Evolutionary conservation across 768 basidiomycete species (phyloP).

Genomic region (Strobilomyces echinocephalus): DNA sequence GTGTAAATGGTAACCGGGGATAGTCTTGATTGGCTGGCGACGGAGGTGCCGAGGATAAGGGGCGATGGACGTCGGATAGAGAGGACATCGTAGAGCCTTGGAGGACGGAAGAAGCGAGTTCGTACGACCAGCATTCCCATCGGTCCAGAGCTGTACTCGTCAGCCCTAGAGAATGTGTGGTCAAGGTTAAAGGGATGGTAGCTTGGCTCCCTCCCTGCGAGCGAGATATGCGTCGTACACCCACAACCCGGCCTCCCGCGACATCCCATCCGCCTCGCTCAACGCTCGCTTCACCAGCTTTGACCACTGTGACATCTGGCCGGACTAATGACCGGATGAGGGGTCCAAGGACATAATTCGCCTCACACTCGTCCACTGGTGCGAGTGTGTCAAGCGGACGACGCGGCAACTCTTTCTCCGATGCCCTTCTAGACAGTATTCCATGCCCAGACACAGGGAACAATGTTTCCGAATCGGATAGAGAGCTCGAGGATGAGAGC

Average conservation of each 20-base stretch:
- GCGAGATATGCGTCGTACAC: slow-evolving; percentile 65
- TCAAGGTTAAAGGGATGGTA: slow-evolving; percentile 9
- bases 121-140: slow-evolving; percentile 83
- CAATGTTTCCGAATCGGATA: slow-evolving; percentile 41
- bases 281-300: slow-evolving; percentile 52
- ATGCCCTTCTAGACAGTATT: slow-evolving; percentile 65
- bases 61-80: slow-evolving; percentile 31
- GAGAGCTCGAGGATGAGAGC: slow-evolving; percentile 38
- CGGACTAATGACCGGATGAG: slow-evolving; percentile 34
- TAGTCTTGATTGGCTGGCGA: slow-evolving; percentile 16
- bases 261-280: slow-evolving; percentile 82
- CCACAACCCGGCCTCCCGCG: slow-evolving; percentile 51
- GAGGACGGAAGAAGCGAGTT: slow-evolving; percentile 46
- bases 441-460: slow-evolving; percentile 84
- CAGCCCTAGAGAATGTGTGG: slow-evolving; percentile 38
- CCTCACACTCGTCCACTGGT: slow-evolving; percentile 31
- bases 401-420: slow-evolving; percentile 59
- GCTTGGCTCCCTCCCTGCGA: slow-evolving; percentile 30
- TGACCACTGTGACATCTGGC: slow-evolving; percentile 50
- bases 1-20: slow-evolving; percentile 76
- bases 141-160: slow-evolving; percentile 64
- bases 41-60: slow-evolving; percentile 4
- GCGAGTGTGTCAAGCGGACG: slow-evolving; percentile 46
- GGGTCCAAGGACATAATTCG: slow-evolving; percentile 28
- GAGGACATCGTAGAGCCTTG: slow-evolving; percentile 50